Evolutionary conservation across 2,329 filamentous ascomycete species (phyloP).

Genomic region (Penicillium sp.): DNA sequence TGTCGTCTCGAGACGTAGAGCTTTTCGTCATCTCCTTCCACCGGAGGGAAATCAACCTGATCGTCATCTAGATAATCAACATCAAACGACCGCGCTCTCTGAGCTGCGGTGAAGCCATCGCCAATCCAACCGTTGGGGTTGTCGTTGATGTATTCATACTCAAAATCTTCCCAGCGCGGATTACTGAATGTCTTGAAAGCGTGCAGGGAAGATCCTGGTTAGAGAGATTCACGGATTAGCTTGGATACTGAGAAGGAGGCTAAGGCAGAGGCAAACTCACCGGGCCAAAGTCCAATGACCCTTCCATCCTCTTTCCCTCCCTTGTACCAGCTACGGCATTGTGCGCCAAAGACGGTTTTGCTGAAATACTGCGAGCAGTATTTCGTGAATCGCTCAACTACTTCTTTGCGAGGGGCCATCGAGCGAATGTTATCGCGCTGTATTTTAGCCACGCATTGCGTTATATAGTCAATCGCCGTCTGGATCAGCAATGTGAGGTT

Average conservation of each 20-base stretch:
- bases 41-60: conserved; percentile 30
- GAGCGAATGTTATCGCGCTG: conserved; percentile 19
- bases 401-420: conserved; percentile 14
- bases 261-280: conserved; percentile 5
- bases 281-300: conserved; percentile 22
- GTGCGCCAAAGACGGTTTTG: conserved; percentile 10
- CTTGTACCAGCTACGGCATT: conserved; percentile 17
- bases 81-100: conserved; percentile 26
- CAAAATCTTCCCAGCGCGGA: conserved; percentile 18
- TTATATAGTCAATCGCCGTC: conserved; percentile 12
- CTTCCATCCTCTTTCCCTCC: conserved; percentile 19
- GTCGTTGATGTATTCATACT: conserved; percentile 18
- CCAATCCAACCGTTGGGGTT: conserved; percentile 20
- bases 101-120: conserved; percentile 16
- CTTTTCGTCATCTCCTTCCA: neutral
- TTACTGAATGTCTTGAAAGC: conserved; percentile 13
- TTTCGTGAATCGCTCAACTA: conserved; percentile 11
- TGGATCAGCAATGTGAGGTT: conserved; percentile 11
- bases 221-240: neutral
- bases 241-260: neutral
- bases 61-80: conserved; percentile 35
- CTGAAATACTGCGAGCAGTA: conserved; percentile 9
- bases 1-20: too few relatives aligned
- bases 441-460: conserved; percentile 9
- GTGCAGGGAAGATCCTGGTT: conserved; percentile 19